Evolutionary conservation across 768 basidiomycete genomes (phyloP).

Genomic region (Fomitopsis serialis): DNA sequence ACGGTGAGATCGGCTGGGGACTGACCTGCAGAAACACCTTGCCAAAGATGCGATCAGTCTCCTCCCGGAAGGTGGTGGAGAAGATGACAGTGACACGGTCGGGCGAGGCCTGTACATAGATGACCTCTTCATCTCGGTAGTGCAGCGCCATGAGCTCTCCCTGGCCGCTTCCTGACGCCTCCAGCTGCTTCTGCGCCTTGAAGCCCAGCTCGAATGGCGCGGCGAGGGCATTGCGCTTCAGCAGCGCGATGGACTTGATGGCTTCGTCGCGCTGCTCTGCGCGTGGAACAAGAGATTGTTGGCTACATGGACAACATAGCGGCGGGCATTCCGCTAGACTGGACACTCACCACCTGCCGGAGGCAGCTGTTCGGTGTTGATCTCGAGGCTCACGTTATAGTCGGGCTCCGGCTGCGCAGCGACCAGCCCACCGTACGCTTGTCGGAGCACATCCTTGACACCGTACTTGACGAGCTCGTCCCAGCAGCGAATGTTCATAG

Average conservation of each 20-base stretch:
- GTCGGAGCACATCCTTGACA: slow-evolving; percentile 67
- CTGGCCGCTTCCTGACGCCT: slow-evolving; percentile 56
- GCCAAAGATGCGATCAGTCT: slow-evolving; percentile 95
- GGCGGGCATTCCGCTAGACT: background rate
- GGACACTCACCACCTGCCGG: slow-evolving; percentile 63
- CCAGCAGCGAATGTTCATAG: slow-evolving; percentile 98
- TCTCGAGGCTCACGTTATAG: slow-evolving; percentile 81
- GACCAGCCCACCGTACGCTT: slow-evolving; percentile 79
- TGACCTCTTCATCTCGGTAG: slow-evolving; percentile 96
- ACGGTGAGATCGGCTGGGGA: slow-evolving; percentile 6
- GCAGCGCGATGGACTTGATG: slow-evolving; percentile 72
- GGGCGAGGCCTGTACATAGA: slow-evolving; percentile 87
- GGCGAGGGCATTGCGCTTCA: slow-evolving; percentile 91
- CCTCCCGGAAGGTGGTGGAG: slow-evolving; percentile 94
- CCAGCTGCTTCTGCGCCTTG: slow-evolving; percentile 75
- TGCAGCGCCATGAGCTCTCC: slow-evolving; percentile 90
- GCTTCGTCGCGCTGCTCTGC: slow-evolving; percentile 77
- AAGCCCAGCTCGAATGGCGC: slow-evolving; percentile 94
- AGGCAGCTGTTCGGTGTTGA: slow-evolving; percentile 86
- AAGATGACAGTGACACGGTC: slow-evolving; percentile 99
- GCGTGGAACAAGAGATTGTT: background rate
- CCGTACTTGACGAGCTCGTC: slow-evolving; percentile 86
- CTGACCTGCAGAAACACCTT: slow-evolving; percentile 95
- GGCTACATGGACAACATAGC: no score
- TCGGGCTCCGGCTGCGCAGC: slow-evolving; percentile 71